phyloP scores from a whole-genome alignment of 345 rosid genomes.

The Camelina neglecta region DNA sequence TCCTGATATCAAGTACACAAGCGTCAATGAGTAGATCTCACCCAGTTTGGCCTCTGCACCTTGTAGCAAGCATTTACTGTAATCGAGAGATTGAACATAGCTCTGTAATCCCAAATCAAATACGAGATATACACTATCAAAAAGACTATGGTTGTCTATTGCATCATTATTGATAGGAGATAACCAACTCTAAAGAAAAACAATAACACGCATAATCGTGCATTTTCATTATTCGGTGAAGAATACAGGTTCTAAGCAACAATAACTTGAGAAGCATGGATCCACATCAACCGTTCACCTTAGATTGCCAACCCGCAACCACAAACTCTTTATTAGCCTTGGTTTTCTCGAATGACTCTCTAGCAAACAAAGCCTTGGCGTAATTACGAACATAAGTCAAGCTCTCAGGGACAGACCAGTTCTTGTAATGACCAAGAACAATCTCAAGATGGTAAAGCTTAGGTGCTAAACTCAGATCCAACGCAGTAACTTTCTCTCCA shows the following conservation, averaged over 20 bases:
- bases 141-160: not conserved
- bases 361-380: slow-evolving; percentile 55
- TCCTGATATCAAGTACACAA: slow-evolving; percentile 53
- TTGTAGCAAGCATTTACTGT: slow-evolving; percentile 1
- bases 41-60: slow-evolving; percentile 28
- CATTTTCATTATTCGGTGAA: slow-evolving; percentile 26
- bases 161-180: slow-evolving; percentile 9
- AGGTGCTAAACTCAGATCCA: slow-evolving; percentile 82
- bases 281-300: slow-evolving; percentile 35
- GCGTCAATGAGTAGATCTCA: slow-evolving; percentile 49
- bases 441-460: slow-evolving; percentile 86
- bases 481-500: slow-evolving; percentile 72
- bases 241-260: not conserved
- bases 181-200: not conserved
- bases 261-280: slow-evolving; percentile 12
- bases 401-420: slow-evolving; percentile 76
- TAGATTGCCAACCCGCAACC: slow-evolving; percentile 40
- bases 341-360: slow-evolving; percentile 76
- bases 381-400: slow-evolving; percentile 65
- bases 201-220: slow-evolving; percentile 8
- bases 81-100: slow-evolving; percentile 17
- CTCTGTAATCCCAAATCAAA: slow-evolving; percentile 24
- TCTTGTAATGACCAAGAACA: slow-evolving; percentile 86
- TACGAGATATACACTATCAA: not conserved
- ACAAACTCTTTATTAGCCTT: slow-evolving; percentile 46